phyloP scores from a whole-genome alignment of 768 basidiomycete species.

The Tulasnella sp. region DNA sequence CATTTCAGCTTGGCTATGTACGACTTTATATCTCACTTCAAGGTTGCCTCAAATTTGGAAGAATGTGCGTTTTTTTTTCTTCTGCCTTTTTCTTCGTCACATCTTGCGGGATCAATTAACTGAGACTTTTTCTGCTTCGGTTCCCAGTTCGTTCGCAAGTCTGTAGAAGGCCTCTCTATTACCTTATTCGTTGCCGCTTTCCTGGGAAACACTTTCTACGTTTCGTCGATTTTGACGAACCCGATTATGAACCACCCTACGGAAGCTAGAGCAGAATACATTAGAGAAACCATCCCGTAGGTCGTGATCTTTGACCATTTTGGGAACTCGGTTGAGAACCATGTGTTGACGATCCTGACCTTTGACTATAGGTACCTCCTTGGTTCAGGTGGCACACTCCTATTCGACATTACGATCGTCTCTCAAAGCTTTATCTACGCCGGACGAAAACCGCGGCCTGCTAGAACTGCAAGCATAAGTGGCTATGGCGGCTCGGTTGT shows the following conservation, averaged over 20 bases:
- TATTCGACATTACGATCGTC: conserved; percentile 91
- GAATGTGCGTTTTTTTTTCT: conserved; percentile 56
- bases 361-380: conserved; percentile 62
- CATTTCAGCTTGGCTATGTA: conserved; percentile 90
- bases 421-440: conserved; percentile 75
- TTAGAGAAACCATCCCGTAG: conserved; percentile 79
- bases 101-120: too few relatives aligned
- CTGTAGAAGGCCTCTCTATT: conserved; percentile 92
- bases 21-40: conserved; percentile 85
- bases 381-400: conserved; percentile 85
- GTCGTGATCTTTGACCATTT: conserved; percentile 30
- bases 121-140: too few relatives aligned
- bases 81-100: not conserved
- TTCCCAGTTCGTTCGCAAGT: conserved; percentile 72
- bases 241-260: conserved; percentile 50
- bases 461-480: not conserved
- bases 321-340: not conserved
- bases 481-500: not conserved
- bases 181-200: conserved; percentile 91
- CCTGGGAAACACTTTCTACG: conserved; percentile 88
- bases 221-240: conserved; percentile 77
- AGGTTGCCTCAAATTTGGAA: conserved; percentile 98
- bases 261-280: conserved; percentile 53
- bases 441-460: conserved; percentile 4
- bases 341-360: not conserved